Percentiles rank a stretch among this genome's conserved stretches.
These are phyloP conservation scores for Sechiopsis laciniata DNA, from an alignment of 306 rosid species.

Conservation along the genomic window DNA sequence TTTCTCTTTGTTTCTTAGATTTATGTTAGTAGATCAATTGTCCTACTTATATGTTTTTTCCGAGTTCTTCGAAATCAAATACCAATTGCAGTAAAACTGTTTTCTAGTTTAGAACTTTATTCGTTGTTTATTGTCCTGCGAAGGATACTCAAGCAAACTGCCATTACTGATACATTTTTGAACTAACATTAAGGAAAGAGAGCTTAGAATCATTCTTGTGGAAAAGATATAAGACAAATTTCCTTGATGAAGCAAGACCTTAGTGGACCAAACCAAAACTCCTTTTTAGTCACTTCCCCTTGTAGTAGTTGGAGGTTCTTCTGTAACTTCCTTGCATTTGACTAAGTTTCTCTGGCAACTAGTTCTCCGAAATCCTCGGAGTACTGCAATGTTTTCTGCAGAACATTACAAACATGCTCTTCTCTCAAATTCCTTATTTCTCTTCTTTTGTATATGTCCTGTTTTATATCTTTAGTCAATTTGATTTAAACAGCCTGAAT, in stretches of 20 bases:
- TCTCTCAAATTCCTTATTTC: background rate
- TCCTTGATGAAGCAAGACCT: background rate
- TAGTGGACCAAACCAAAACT: background rate
- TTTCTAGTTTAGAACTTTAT: background rate
- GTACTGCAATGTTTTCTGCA: background rate
- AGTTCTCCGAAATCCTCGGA: background rate
- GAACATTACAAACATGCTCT: background rate
- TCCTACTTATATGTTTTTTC: background rate
- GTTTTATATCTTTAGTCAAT: background rate
- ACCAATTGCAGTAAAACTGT: background rate
- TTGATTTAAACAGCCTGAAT: background rate
- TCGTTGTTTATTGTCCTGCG: background rate
- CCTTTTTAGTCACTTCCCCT: background rate
- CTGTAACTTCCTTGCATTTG: background rate
- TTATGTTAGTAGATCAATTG: background rate
- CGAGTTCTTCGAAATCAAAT: background rate
- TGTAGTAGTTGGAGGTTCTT: background rate
- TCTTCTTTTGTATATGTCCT: background rate
- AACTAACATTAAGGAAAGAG: background rate
- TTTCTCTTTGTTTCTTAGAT: slow-evolving; percentile 22
- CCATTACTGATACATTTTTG: background rate
- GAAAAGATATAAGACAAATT: background rate
- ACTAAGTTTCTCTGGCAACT: background rate
- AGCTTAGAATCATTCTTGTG: background rate
- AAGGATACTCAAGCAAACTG: background rate